A percentile compares a stretch with the other conserved stretches of the same genome.
phyloP scores from a whole-genome alignment of 257 asterid species.

The Fraxinus americana region DNA sequence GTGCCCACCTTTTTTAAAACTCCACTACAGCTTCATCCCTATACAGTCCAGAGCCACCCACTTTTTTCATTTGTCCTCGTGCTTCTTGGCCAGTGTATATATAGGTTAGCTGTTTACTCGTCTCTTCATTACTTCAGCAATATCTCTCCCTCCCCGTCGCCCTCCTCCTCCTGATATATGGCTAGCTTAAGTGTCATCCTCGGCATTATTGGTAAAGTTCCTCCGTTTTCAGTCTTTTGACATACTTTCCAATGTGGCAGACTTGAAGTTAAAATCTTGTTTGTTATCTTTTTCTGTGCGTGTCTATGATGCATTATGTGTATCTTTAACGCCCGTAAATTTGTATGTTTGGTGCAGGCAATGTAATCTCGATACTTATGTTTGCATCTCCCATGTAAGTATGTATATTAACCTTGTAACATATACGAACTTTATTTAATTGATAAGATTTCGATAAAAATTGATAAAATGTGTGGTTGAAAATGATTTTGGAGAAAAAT shows the following conservation, averaged over 20 bases:
- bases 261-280: too few relatives aligned
- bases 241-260: too few relatives aligned
- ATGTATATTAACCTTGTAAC: too few relatives aligned
- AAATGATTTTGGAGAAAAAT: too few relatives aligned
- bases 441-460: too few relatives aligned
- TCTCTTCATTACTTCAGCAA: not conserved
- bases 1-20: not conserved
- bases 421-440: too few relatives aligned
- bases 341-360: slow-evolving; percentile 38
- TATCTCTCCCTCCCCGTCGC: too few relatives aligned
- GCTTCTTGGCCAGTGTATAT: not conserved
- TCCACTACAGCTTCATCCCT: too few relatives aligned
- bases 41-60: not conserved
- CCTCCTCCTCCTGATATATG: slow-evolving; percentile 14
- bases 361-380: slow-evolving; percentile 52
- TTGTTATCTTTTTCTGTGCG: not conserved
- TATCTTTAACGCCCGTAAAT: not conserved
- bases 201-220: slow-evolving; percentile 46
- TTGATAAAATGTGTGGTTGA: too few relatives aligned
- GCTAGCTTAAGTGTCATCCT: slow-evolving; percentile 45
- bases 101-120: not conserved
- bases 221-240: too few relatives aligned
- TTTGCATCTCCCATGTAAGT: slow-evolving; percentile 64
- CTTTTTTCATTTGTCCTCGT: not conserved
- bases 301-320: not conserved